Evolutionary conservation across 2,329 filamentous ascomycete species (phyloP).

Genomic region (Thielaviopsis ethacetica): DNA sequence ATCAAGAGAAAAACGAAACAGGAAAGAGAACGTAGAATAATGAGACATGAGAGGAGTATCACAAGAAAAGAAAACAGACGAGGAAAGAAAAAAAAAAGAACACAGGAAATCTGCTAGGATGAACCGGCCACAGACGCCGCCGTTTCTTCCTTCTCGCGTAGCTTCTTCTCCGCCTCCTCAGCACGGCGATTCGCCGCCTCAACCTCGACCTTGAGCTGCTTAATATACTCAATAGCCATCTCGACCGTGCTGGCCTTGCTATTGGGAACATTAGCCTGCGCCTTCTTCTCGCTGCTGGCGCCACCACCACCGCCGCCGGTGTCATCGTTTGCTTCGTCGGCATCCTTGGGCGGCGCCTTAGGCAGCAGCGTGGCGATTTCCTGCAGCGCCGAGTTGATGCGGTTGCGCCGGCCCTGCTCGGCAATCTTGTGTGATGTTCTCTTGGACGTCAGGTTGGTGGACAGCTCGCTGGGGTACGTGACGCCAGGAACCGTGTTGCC

Average conservation of each 20-base stretch:
- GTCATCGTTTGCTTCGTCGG: conserved; percentile 29
- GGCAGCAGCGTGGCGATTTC: conserved; percentile 85
- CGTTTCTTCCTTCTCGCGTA: conserved; percentile 20
- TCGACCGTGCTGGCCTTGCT: conserved; percentile 98
- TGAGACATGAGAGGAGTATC: not conserved
- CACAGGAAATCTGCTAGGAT: not conserved
- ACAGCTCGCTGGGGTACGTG: conserved; percentile 77
- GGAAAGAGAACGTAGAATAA: not conserved
- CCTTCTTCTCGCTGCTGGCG: conserved; percentile 18
- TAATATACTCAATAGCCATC: conserved; percentile 90
- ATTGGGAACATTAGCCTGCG: conserved; percentile 40
- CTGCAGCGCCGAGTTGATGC: conserved; percentile 85
- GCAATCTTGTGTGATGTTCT: conserved; percentile 96
- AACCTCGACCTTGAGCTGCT: conserved; percentile 59
- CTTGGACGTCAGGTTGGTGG: conserved; percentile 88
- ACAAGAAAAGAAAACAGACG: not conserved
- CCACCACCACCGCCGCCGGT: no score
- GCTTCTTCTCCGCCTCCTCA: conserved; percentile 45
- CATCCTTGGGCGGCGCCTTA: conserved; percentile 28
- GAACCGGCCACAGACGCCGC: conserved; percentile 16
- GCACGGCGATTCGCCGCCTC: conserved; percentile 47
- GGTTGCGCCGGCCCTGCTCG: conserved; percentile 85
- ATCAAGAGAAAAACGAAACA: not conserved
- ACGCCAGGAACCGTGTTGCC: conserved; percentile 82
- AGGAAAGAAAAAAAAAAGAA: not conserved